A percentile compares a stretch with the other conserved stretches of the same genome.
Evolutionary conservation across 139 green algal genomes (phyloP).

Genomic region (Picochlorum sp.): DNA sequence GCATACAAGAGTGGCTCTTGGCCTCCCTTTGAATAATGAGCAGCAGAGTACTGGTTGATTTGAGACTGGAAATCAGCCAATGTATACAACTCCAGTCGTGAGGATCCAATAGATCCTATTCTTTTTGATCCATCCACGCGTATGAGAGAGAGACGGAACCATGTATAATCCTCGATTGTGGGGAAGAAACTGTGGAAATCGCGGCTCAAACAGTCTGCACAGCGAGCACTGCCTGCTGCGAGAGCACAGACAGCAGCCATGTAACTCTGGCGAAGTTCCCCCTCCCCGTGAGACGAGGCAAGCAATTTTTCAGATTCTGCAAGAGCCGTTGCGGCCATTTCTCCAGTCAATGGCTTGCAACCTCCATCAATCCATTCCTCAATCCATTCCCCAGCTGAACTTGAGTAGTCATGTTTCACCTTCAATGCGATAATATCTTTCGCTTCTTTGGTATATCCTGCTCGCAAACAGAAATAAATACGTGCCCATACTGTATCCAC

Average conservation of each 20-base stretch:
- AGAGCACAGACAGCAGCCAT: slow-evolving; percentile 47
- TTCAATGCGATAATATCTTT: slow-evolving; percentile 36
- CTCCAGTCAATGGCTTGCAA: slow-evolving; percentile 12
- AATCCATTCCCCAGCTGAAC: slow-evolving; percentile 11
- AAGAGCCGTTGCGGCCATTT: slow-evolving; percentile 19
- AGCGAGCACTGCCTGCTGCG: slow-evolving; percentile 48
- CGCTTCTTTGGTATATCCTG: slow-evolving; percentile 51
- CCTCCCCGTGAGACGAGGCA: slow-evolving; percentile 9
- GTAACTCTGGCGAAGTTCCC: slow-evolving; percentile 8
- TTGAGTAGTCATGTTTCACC: slow-evolving; percentile 25
- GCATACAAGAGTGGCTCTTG: slow-evolving; percentile 72
- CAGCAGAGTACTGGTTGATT: slow-evolving; percentile 61
- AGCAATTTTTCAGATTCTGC: slow-evolving; percentile 55
- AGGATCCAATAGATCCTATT: neutral
- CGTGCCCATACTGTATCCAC: slow-evolving; percentile 65
- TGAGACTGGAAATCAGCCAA: slow-evolving; percentile 68
- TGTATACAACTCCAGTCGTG: slow-evolving; percentile 29
- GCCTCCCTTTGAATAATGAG: slow-evolving; percentile 68
- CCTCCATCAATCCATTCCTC: slow-evolving; percentile 27
- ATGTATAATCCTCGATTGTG: slow-evolving; percentile 92
- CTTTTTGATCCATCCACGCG: slow-evolving; percentile 2
- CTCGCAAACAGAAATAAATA: slow-evolving; percentile 62
- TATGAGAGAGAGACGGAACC: slow-evolving; percentile 66
- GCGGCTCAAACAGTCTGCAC: slow-evolving; percentile 47
- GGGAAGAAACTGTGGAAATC: slow-evolving; percentile 45